Evolutionary conservation across 2,329 filamentous ascomycete species (phyloP), one percentile per base, ranked within the genome.

Genomic region (Cryphonectria parasitica): DNA sequence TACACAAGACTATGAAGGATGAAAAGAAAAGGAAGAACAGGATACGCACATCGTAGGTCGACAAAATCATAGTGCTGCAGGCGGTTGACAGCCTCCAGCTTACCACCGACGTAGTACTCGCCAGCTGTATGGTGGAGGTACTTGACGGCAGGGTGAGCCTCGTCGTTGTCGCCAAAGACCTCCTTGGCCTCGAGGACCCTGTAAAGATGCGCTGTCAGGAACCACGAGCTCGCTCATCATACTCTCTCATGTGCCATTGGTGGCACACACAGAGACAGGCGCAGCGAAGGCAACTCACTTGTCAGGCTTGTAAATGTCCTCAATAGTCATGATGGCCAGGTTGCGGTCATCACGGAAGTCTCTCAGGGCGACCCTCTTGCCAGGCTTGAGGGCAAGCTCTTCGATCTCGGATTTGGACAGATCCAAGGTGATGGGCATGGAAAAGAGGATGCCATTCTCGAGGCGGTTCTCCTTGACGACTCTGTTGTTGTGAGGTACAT

Each of bases 1-100:
- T 25, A 34, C 56, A 60, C 15, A 22, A 22, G 28, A 19, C 25
- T 28, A 34, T 2, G 15, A 36, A n/a, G 15, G 11, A 31, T 60
- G 34, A 17, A 61, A 61, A 17, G 58, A 56, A 17, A 61, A 61
- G 15, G 58, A 56, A 8, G n/a, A 3, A 17, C 28, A 34, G 4
- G 1, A 8, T 67, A 82, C 91, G 82, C 87, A 93, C 92, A 98
- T 86, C 96, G 91, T 71, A 98, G 89, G 78, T 93, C 96, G 76
- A 98, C 93, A 85, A 98, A 98, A 86, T 99, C 96, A 86, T 99
- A 99, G 88, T 99, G 96, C 85, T 97, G 94, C 73, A 97, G 88
- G 76, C 94, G 92, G 88, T 95, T 95, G 80, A 99, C 91, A 73
- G 96, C 96, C 80, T 98, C 93, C 74, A 99, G 85, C 89, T 97